Conservation (phyloP, 768 basidiomycete genomes). For the Suillus subalutaceus region DNA sequence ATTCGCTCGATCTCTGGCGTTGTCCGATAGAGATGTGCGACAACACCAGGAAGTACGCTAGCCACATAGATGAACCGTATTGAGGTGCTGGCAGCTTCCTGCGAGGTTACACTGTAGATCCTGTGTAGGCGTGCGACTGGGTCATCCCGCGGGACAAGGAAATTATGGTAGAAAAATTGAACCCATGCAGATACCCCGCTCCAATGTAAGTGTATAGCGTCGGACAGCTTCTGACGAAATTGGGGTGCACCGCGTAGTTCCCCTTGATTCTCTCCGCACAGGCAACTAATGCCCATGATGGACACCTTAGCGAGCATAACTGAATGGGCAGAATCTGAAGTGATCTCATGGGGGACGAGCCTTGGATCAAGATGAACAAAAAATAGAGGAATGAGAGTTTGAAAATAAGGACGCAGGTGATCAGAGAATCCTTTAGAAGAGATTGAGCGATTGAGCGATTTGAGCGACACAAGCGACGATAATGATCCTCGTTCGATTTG, state of each 20-base stretch:
- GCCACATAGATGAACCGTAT: not conserved
- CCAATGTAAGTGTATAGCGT: not conserved
- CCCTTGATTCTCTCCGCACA: constrained; percentile 3
- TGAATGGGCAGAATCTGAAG: constrained; percentile 3
- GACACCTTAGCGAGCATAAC: constrained; percentile 4
- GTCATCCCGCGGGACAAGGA: constrained; percentile 2
- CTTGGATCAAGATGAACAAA: constrained; percentile 3
- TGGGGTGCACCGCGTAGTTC: constrained; percentile 1
- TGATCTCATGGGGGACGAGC: constrained; percentile 2
- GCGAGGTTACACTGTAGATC: not conserved
- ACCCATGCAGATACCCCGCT: constrained; percentile 1
- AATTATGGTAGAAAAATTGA: constrained; percentile 3
- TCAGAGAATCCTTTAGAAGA: constrained; percentile 3
- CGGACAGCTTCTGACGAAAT: constrained; percentile 5
- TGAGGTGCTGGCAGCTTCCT: constrained; percentile 4
- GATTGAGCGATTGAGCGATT: constrained; percentile 1
- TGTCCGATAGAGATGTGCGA: constrained; percentile 1
- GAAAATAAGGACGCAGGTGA: constrained; percentile 1
- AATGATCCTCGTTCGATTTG: constrained; percentile 3
- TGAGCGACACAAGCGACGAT: constrained; percentile 1
- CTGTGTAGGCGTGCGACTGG: not conserved
- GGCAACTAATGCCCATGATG: constrained; percentile 1
- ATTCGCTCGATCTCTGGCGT: constrained; percentile 2
- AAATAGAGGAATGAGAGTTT: constrained; percentile 3
- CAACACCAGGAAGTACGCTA: constrained; percentile 3